Conservation (phyloP, 345 rosid genomes). For the Aquilaria malaccensis region DNA sequence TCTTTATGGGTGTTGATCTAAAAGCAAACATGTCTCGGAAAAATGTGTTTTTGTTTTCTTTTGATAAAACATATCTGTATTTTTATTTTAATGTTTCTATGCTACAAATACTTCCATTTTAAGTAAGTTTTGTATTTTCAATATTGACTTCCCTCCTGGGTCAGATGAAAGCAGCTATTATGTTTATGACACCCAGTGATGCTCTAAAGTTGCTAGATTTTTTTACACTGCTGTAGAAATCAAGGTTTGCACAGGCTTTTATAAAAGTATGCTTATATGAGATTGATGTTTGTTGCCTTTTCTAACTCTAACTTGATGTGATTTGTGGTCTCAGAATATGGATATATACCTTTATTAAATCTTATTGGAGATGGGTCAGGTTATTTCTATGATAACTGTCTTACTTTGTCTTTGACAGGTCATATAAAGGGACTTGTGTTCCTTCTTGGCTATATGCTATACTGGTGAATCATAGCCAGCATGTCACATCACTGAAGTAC, state of each 20-base stretch:
- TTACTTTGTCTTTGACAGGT: conserved; percentile 38
- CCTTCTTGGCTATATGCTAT: conserved; percentile 78
- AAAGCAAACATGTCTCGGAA: conserved; percentile 51
- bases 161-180: conserved; percentile 61
- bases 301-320: background rate
- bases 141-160: background rate
- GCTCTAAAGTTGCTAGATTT: conserved; percentile 59
- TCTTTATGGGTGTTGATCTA: conserved; percentile 44
- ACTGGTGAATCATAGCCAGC: conserved; percentile 59
- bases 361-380: background rate
- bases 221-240: conserved; percentile 68
- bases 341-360: background rate
- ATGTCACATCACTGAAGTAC: conserved; percentile 48
- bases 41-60: conserved; percentile 45
- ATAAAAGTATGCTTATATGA: background rate
- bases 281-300: background rate
- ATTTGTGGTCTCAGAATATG: background rate
- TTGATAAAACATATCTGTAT: background rate
- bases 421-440: conserved; percentile 38
- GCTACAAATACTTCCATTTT: background rate
- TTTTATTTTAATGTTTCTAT: background rate
- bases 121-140: conserved; percentile 1
- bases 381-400: background rate
- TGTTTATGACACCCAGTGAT: conserved; percentile 54
- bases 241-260: conserved; percentile 46